Evolutionary conservation across 768 basidiomycete species (phyloP).

Genomic region (Pisolithus microcarpus): DNA sequence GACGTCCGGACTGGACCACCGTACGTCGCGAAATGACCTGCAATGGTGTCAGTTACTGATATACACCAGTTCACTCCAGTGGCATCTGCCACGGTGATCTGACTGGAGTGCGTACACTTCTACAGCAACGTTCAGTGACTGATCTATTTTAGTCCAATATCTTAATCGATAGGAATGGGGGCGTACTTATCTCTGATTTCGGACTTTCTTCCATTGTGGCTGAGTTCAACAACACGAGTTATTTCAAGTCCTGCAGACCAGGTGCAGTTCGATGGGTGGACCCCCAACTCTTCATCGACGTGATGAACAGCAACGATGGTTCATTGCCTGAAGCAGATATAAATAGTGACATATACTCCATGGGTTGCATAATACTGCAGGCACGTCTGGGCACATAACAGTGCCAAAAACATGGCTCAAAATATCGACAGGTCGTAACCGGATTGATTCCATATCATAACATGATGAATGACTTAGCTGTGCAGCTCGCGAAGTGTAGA

Average conservation of each 20-base stretch:
- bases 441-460: constrained; percentile 3
- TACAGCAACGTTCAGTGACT: background rate
- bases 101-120: constrained; percentile 1
- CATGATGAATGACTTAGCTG: background rate
- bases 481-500: background rate
- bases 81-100: constrained; percentile 5
- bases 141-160: constrained; percentile 7
- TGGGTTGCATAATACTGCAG: constrained; percentile 17
- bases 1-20: constrained; percentile 32
- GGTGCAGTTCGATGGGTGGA: constrained; percentile 11
- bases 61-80: constrained; percentile 2
- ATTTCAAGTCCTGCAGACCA: constrained; percentile 7
- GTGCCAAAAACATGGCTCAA: background rate
- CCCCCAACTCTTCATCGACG: constrained; percentile 10
- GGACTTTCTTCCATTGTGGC: constrained; percentile 36
- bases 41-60: background rate
- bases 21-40: constrained; percentile 19
- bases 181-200: constrained; percentile 27
- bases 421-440: background rate
- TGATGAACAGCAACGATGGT: background rate
- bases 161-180: constrained; percentile 1
- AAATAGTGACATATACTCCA: constrained; percentile 14
- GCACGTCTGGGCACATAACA: background rate
- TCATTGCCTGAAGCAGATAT: background rate
- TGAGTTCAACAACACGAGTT: constrained; percentile 26